A percentile compares a stretch with the other conserved stretches of the same genome.
Conservation (phyloP, 371 early-diverging fungal genomes). For the Quaeritorhiza haematococci region DNA sequence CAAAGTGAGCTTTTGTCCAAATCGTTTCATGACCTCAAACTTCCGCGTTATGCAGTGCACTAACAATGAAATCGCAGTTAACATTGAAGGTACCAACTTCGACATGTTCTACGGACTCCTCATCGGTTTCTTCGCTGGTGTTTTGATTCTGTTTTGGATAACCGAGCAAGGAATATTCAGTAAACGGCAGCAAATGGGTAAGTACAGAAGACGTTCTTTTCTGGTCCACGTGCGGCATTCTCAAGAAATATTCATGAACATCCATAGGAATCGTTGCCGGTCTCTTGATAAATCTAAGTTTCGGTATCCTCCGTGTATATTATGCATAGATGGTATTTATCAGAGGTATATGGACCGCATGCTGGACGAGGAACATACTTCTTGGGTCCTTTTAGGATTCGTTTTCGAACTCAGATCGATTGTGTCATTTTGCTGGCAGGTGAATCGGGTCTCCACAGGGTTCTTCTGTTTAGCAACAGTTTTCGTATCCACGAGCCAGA, state of each 20-base stretch:
- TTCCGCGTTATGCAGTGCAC: background rate
- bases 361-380: too few relatives aligned
- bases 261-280: conserved; percentile 55
- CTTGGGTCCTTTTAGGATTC: too few relatives aligned
- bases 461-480: too few relatives aligned
- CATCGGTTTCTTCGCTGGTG: conserved; percentile 63
- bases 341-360: too few relatives aligned
- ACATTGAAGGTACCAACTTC: conserved; percentile 55
- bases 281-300: conserved; percentile 60
- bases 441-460: too few relatives aligned
- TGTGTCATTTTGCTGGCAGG: too few relatives aligned
- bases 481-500: too few relatives aligned
- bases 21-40: background rate
- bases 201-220: background rate
- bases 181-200: conserved; percentile 62
- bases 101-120: conserved; percentile 63
- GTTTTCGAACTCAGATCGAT: too few relatives aligned
- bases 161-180: conserved; percentile 58
- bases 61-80: background rate
- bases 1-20: conserved; percentile 32
- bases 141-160: conserved; percentile 63
- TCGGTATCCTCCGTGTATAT: conserved; percentile 56
- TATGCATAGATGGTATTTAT: too few relatives aligned
- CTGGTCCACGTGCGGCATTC: background rate
- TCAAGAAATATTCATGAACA: background rate